Evolutionary conservation across 2,329 filamentous ascomycete genomes (phyloP), one percentile per base, ranked within the genome.

Genomic region (Thermoascus crustaceus): DNA sequence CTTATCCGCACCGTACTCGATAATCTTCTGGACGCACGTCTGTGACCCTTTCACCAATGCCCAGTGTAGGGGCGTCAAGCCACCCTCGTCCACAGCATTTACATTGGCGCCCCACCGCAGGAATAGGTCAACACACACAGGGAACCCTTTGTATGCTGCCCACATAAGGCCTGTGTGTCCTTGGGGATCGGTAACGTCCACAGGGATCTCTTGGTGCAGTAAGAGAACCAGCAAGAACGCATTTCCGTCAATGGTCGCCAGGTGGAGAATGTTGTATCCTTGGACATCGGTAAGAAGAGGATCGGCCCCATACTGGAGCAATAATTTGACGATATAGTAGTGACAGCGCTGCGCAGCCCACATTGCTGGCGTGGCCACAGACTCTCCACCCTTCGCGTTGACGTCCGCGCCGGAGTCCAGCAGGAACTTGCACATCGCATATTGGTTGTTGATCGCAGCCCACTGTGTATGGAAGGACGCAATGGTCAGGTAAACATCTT

Each of bases 381-480:
- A 94, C 55, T 96, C 89, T 60, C 91, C 91, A 60, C 93, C 91
- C 62, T 93, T 94, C 44, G 80, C 82, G 65, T 98, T 96, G 53
- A 96, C 82, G 56, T 94, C 83, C 54, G 88, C 91, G 54, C 87
- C 87, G 32, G 70, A 69, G 46, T 82, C 84, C 57, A 98, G 76
- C 29, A 98, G 78, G 63, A 93, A 95, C 61, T 91, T 89, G 75
- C 89, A 95, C 71, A 96, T 87, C 47, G 85, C 85, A 67, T 89
- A 93, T 60, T 95, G 91, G 57, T 96, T 96, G 68, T 98, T 98
- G 61, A 98, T 96, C 23, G 93, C 86, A 30, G 91, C 91, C 91
- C 91, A 98, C 86, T 98, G 57, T 35, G 48, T 39, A 33, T 17
- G 39, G 32, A 30, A 22, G 37, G 38, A 32, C 23, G 49, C 43